Evolutionary conservation across 352 stramenopile species (phyloP).

Genomic region (Phytopythium chamaehyphon): DNA sequence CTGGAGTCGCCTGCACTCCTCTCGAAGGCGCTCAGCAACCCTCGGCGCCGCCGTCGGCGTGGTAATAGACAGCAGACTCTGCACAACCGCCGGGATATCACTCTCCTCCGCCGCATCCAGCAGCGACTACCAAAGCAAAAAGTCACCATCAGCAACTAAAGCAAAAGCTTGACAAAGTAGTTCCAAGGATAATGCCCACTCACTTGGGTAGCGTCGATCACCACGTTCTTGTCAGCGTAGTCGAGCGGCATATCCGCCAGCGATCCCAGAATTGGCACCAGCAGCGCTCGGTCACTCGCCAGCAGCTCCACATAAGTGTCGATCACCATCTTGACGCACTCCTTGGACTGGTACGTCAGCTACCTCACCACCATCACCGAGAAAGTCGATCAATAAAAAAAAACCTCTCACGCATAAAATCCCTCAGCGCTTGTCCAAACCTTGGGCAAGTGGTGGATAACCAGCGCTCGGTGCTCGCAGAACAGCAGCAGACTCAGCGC

Average conservation of each 20-base stretch:
- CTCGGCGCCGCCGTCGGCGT: slow-evolving; percentile 40
- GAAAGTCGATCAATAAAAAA: neutral
- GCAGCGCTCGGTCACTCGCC: slow-evolving; percentile 61
- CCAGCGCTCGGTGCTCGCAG: slow-evolving; percentile 62
- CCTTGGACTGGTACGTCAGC: slow-evolving; percentile 78
- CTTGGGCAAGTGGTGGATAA: slow-evolving; percentile 82
- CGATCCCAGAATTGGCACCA: slow-evolving; percentile 77
- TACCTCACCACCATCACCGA: slow-evolving; percentile 6
- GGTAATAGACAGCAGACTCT: slow-evolving; percentile 73
- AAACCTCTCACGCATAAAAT: too few relatives aligned
- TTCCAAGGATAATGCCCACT: neutral
- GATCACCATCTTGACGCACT: slow-evolving; percentile 75
- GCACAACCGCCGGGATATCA: slow-evolving; percentile 73
- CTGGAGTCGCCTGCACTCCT: slow-evolving; percentile 54
- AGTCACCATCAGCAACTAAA: neutral
- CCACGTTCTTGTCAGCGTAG: slow-evolving; percentile 48
- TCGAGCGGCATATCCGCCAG: slow-evolving; percentile 71
- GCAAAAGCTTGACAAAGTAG: neutral
- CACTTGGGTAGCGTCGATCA: slow-evolving; percentile 66
- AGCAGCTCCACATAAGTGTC: slow-evolving; percentile 74
- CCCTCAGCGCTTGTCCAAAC: slow-evolving; percentile 10
- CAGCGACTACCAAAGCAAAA: slow-evolving; percentile 27
- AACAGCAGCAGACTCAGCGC: slow-evolving; percentile 67
- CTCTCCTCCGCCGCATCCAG: slow-evolving; percentile 71
- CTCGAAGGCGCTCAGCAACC: slow-evolving; percentile 48